phyloP scores from a whole-genome alignment of 2,329 filamentous ascomycete genomes.

The Verticillium klebahnii region DNA sequence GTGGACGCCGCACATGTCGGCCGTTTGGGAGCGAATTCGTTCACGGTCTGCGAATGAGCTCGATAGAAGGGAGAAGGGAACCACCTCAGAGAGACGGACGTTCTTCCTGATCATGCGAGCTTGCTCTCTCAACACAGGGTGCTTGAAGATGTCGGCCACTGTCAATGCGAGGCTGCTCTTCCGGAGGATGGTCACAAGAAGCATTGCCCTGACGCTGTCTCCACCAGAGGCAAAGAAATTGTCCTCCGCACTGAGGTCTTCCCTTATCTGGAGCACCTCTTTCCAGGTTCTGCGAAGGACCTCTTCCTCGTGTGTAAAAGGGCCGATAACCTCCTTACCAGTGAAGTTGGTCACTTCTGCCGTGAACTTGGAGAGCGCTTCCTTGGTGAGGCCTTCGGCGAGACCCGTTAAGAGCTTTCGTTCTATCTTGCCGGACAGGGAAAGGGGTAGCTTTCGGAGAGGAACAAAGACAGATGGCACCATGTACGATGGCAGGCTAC shows the following conservation, averaged over 20 bases:
- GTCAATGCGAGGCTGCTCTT: slow-evolving; percentile 4
- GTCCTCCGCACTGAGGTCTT: slow-evolving; percentile 44
- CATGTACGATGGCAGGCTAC: slow-evolving; percentile 16
- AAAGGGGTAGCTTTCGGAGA: slow-evolving; percentile 11
- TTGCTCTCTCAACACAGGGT: slow-evolving; percentile 3
- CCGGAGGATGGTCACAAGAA: not conserved
- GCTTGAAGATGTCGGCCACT: slow-evolving; percentile 10
- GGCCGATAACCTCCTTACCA: not conserved
- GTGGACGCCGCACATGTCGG: not conserved
- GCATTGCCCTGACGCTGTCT: slow-evolving; percentile 26
- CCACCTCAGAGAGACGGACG: not conserved
- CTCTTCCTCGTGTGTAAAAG: slow-evolving; percentile 1
- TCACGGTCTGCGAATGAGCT: not conserved
- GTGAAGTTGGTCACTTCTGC: not conserved
- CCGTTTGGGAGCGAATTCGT: not conserved
- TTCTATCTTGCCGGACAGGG: slow-evolving; percentile 15
- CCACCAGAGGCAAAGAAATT: slow-evolving; percentile 58
- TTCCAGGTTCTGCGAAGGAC: slow-evolving; percentile 24
- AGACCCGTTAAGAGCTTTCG: slow-evolving; percentile 4
- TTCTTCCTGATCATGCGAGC: not conserved
- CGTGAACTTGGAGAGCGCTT: not conserved
- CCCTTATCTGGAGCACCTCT: slow-evolving; percentile 28
- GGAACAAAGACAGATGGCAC: slow-evolving; percentile 13
- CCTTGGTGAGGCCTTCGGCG: not conserved
- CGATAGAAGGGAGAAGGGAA: not conserved